Evolutionary conservation across 2,329 filamentous ascomycete genomes (phyloP), one percentile per base, ranked within the genome.

Genomic region (Trichocomaceae sp.): DNA sequence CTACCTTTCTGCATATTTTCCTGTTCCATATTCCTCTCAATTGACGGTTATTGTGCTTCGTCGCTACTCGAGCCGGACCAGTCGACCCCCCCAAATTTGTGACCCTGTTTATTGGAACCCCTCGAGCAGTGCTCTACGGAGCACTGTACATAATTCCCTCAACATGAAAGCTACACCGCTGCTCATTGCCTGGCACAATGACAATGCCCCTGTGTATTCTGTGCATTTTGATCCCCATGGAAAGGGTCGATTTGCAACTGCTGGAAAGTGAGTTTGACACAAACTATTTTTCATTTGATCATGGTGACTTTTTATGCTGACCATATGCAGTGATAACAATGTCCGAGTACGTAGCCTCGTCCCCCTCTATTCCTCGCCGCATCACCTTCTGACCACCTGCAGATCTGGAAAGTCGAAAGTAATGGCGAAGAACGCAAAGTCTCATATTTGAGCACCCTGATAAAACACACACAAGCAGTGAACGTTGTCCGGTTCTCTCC

Each of bases 141-240:
- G 59, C 61, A 57, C 60, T 62, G 66, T 65, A 64, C 64, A 8
- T 17, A 41, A 20, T 29, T 19, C 37, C 65, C 58, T 61, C 67
- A 68, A 72, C 70, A 99, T 99, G 93, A 97, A 95, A 82, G 91
- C 90, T 69, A 86, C 90, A 68, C 92, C 93, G 64, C 82, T 99
- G 64, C 92, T 97, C 69, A 92, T 99, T 76, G 90, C 95, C 79
- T 99, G 93, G 93, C 95, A 99, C 75, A 89, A 96, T 73, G 89
- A 96, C 69, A 96, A 95, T 75, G 85, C 89, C 65, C 93, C 93
- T 57, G 91, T 99, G 70, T 99, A 97, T 77, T 96, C 92, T 44
- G 90, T 90, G 63, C 92, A 97, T 72, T 99, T 97, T 70, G 92
- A 99, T 70, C 89, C 89, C 47, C 82, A 89, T 68, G 90, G 90